Evolutionary conservation across 2,329 filamentous ascomycete species (phyloP), one percentile per base, ranked within the genome.

Genomic region (Kalaharituber pfeilii): DNA sequence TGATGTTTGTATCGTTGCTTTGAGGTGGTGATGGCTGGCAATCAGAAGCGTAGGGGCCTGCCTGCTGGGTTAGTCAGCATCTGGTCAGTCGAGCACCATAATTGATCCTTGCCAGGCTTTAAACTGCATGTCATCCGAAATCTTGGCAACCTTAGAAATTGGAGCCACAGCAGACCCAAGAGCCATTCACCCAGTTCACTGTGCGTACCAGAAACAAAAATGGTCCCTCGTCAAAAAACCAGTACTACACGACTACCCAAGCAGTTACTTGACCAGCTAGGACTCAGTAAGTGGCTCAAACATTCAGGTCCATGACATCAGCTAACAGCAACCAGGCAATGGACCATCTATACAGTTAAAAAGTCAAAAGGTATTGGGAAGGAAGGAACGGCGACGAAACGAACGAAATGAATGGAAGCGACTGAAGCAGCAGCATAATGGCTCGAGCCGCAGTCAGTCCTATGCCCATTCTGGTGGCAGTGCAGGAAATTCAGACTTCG

Each of bases 351-450:
- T 49, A 50, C 33, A n/a, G 55, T 5, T 53, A 51, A 56, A 53
- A 2, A 53, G 51, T 45, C 54, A 28, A 30, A 50, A 50, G 22
- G 22, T 50, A 11, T 42, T 47, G 11, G 57, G 60, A 47, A 74
- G 81, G 60, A 84, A 84, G 69, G 79, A 83, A 53, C 74, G 77
- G 56, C 75, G 84, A 54, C 85, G 81, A 65, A 75, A 75, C 15
- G 78, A 83, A 62, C 74, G 83, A 53, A 69, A 72, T 22, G 72
- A 77, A 62, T 83, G 79, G 66, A 82, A 77, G 66, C 67, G 66
- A 49, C 58, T 59, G 52, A 57, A 61, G 22, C 53, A 51, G 52
- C 45, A 9, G 53, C 44, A 57, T 56, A 2, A 58, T 62, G 36
- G 62, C 55, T 57, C 57, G 18, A 42, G 28, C 15, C 44, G 54